A percentile compares a stretch with the other conserved stretches of the same genome.
These are phyloP conservation scores for Backusella parvicylindrica DNA, from an alignment of 192 early-diverging fungal genomes.

Conservation along the genomic window DNA sequence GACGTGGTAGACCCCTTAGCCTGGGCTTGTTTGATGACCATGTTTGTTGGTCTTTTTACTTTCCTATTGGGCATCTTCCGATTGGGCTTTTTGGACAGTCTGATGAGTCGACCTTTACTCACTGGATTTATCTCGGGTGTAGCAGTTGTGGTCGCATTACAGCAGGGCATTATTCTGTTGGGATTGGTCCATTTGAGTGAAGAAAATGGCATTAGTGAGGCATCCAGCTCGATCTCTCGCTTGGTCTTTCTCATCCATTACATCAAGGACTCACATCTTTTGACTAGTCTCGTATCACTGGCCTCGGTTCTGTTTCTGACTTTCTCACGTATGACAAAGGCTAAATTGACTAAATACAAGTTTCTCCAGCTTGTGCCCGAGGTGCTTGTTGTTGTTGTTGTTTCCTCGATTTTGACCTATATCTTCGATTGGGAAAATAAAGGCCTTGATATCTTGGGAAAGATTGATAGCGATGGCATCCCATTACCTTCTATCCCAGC, in stretches of 20 bases:
- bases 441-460: conserved; percentile 76
- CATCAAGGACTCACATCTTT: conserved; percentile 58
- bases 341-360: conserved; percentile 25
- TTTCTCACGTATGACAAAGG: conserved; percentile 51
- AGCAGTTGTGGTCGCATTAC: conserved; percentile 87
- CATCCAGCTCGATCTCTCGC: conserved; percentile 78
- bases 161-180: conserved; percentile 79
- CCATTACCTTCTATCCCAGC: conserved; percentile 60
- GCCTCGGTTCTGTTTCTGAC: conserved; percentile 70
- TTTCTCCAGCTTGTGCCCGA: conserved; percentile 86
- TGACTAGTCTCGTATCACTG: conserved; percentile 72
- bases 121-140: conserved; percentile 96
- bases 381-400: conserved; percentile 83
- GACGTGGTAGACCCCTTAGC: conserved; percentile 48
- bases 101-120: conserved; percentile 89
- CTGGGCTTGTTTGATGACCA: conserved; percentile 69
- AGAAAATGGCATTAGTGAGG: conserved; percentile 48
- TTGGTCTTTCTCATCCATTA: conserved; percentile 65
- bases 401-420: conserved; percentile 60
- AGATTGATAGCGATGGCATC: conserved; percentile 60
- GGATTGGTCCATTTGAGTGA: conserved; percentile 50
- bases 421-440: conserved; percentile 66
- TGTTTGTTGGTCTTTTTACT: conserved; percentile 93
- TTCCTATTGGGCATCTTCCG: conserved; percentile 93
- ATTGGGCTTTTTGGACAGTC: conserved; percentile 96